Evolutionary conservation across 2,329 filamentous ascomycete genomes (phyloP), one percentile per base, ranked within the genome.

Genomic region (Chrysoporthe cubensis): DNA sequence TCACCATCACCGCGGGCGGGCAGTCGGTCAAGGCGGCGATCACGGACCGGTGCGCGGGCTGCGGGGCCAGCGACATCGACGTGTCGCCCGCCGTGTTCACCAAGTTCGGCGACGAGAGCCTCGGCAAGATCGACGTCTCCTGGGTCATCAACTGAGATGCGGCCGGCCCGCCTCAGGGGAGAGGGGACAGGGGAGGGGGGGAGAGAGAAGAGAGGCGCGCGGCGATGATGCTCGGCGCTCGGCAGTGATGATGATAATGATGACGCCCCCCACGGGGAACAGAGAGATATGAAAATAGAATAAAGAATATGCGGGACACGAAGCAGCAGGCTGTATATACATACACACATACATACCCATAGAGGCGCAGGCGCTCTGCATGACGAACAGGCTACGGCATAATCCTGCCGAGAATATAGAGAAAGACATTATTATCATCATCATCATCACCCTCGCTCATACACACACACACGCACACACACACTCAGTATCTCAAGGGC

Each of bases 21-120:
- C 65, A 65, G 66, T 65, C 66, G 18, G 60, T 68, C 32, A 65
- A 43, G 16, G 66, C 66, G 9, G 62, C 62, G n/a, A 57, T 68
- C 48, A 50, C 13, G 58, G 66, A 68, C 57, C 44, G 60, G 58
- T 68, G 66, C 50, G 60, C 60, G 46, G 64, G 62, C 5, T 68
- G 66, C 26, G 62, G 56, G 11, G 40, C 59, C 1, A 42, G 11
- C 8, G 57, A 68, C 32, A 65, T 68, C 7, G 66, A 68, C 26
- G 66, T 68, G 16, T 68, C 66, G 16, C 66, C 66, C 1, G 66
- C 62, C 2, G 66, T 68, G 3, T 68, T 68, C 34, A 57, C 46
- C 7, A 34, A 61, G 43, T 65, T 63, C 18, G 66, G 62, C 11
- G 26, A 40, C 4, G 11, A 65, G 66, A 65, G 62, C 34, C 6